phyloP scores from a whole-genome alignment of 768 basidiomycete genomes.

The Flagelloscypha sp. region DNA sequence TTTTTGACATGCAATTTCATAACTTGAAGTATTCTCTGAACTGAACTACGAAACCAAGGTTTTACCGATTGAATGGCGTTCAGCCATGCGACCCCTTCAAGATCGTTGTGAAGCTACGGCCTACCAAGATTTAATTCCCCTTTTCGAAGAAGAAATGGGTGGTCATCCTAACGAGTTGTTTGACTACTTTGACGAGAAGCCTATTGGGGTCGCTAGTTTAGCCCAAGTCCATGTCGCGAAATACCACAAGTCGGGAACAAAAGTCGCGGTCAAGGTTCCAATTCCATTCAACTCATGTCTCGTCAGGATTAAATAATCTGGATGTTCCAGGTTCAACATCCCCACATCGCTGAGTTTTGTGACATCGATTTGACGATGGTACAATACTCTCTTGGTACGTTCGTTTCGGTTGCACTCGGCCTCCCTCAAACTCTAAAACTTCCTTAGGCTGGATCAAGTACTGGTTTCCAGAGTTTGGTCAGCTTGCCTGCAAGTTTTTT shows the following conservation, averaged over 20 bases:
- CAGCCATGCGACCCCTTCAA: slow-evolving; percentile 57
- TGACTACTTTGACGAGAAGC: slow-evolving; percentile 74
- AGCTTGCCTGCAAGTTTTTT: slow-evolving; percentile 63
- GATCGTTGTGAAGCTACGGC: slow-evolving; percentile 91
- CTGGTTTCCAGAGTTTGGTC: slow-evolving; percentile 94
- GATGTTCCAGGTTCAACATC: slow-evolving; percentile 68
- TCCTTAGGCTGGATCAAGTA: slow-evolving; percentile 71
- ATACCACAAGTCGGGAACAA: slow-evolving; percentile 59
- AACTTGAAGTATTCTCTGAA: slow-evolving; percentile 8
- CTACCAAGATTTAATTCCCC: slow-evolving; percentile 62
- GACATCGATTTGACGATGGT: slow-evolving; percentile 87
- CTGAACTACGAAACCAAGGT: slow-evolving; percentile 33
- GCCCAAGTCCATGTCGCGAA: slow-evolving; percentile 91
- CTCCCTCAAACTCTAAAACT: slow-evolving; percentile 5
- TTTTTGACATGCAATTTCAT: slow-evolving; percentile 10
- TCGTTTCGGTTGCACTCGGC: background rate
- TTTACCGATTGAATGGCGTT: slow-evolving; percentile 58
- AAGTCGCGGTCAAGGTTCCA: slow-evolving; percentile 83
- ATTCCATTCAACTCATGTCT: background rate
- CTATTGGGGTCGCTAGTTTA: slow-evolving; percentile 91
- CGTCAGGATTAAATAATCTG: slow-evolving; percentile 9
- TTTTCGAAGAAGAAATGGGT: slow-evolving; percentile 79
- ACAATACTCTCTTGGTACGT: slow-evolving; percentile 57
- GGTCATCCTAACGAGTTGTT: slow-evolving; percentile 66
- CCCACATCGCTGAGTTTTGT: slow-evolving; percentile 86